Base-by-base conservation (phyloP, 495 filamentous ascomycete genomes). In the Xylona heveae region DNA sequence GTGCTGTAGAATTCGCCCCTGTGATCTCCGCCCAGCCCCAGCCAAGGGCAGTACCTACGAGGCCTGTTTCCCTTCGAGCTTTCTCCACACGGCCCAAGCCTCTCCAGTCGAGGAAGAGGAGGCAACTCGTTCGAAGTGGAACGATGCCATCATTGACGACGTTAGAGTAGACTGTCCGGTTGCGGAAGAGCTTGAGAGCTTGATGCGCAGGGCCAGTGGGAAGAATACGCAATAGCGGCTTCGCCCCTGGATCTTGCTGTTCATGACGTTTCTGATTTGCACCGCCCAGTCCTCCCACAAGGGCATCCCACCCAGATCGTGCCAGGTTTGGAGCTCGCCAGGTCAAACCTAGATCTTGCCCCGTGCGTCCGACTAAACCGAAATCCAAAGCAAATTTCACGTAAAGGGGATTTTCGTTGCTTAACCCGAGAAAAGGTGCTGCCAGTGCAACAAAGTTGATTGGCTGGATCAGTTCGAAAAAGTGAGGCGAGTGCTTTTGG, bases 81-180 rank as follows among this genome's bases (percentile, higher is more conserved):
- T 97, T 97, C 41, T 95, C 81, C 4, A 95, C 88, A 16, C 80
- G 71, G 15, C 76, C 84, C 5, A 97, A 59, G 0, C 88, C 88
- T 50, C 78, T 76, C 88, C 88, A 97, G 47, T 97, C 88, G 5
- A 97, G 62, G 42, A 95, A 97, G n/a, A 95, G 59, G 10, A 97
- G 58, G 50, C 84, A 95, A 31, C 90, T 94, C 8, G 88, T 97
- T 7, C 90, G 67, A 23, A 95, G 49, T 2, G 88, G 88, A 5
- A 97, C 88, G 46, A 97, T 94, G 2, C 88, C 88, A 53, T 97
- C 88, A 52, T 97, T 97, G 26, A 97, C 90, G 18, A 95, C 82
- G 44, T 97, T 97, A 1, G 84, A 91, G 47, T 97, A 97, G 1
- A 94, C 61, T 0, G 88, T 97, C 12, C 90, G 62, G 45, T 88